Evolutionary conservation across 192 early-diverging fungal genomes (phyloP), one percentile per base, ranked within the genome.

Genomic region (Coemansia sp.): DNA sequence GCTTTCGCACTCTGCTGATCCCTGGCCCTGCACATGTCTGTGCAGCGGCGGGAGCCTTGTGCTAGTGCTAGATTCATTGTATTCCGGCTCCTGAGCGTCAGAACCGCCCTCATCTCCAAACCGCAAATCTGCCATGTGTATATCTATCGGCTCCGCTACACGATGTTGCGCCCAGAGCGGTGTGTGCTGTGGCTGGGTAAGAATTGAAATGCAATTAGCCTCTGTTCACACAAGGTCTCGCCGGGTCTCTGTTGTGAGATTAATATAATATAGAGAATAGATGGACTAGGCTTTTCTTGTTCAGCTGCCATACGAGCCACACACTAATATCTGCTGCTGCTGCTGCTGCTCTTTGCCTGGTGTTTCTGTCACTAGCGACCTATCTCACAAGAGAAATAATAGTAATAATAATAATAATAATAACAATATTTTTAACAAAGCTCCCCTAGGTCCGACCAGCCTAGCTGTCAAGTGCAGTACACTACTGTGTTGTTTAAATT

Each of bases 11-110:
- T 67, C 73, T 37, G 64, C 37, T 4, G 66, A 57, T 19, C 14
- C 67, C 57, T 51, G 53, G 19, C 78, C 70, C 63, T 72, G 63
- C 16, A 44, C 62, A 50, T 81, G 78, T 17, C 38, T 63, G 68
- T 81, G 78, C 64, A 81, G 59, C 32, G 78, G 78, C 41, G 78
- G 66, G 32, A 81, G 73, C 46, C 63, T 59, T 19, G 64, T 41
- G 32, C 49, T 43, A 20, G 49, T 38, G 11, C 10, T 19, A 4
- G 55, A 57, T 32, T 4, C 55, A 9, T 38, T 16, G 16, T 59
- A 17, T 17, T 59, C 57, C 16, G 37, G 12, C 16, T 59, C 57
- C n/a, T 41, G 32, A 38, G 57, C 57, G n/a, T 59, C 39, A 12
- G 57, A 16, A 16, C 8, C 57, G 12, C 39, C 20, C 25, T 45